Evolutionary conservation across 495 filamentous ascomycete genomes (phyloP), one percentile per base, ranked within the genome.

Genomic region (Talaromyces stipitatus): DNA sequence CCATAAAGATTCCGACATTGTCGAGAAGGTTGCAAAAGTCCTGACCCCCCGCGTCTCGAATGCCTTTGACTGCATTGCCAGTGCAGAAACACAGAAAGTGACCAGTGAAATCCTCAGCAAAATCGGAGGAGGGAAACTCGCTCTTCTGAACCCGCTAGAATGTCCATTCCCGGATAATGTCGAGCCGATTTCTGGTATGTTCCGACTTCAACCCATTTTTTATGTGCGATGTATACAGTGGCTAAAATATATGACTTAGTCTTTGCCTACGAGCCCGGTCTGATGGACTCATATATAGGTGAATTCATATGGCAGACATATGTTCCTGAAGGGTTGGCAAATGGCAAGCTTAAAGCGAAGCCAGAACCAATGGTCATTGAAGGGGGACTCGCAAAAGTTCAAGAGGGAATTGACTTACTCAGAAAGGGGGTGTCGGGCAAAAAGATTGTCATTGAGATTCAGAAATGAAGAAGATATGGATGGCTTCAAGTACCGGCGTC

Each of bases 1-100:
- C 66, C 85, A 88, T 47, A 69, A 65, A 30, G 62, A 63, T 4
- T 56, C 61, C 9, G 48, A 62, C 45, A 77, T 80, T 4, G 70
- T 74, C 23, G 59, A 63, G 1, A 14, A 45, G 10, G 18, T 55
- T 9, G 18, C 27, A n/a, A 47, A 28, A 5, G 18, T 22, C 7
- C 41, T 55, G 22, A 55, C 22, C 14, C 29, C 29, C 0, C 20
- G 54, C 2, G 32, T n/a, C n/a, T n/a, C 26, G 8, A 28, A 27
- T 41, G 32, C 30, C 20, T 9, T 41, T 23, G 54, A 45, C 32
- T 27, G 33, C 22, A 55, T 55, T 18, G 22, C 52, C 10, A 43
- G 20, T 33, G 27, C 18, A 36, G 52, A 10, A n/a, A 43, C 52
- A 29, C 27, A 27, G 7, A 50, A 29, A 29, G 8, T 16, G 16